Conservation (phyloP, 192 early-diverging fungal genomes). For the Radiomyces spectabilis region DNA sequence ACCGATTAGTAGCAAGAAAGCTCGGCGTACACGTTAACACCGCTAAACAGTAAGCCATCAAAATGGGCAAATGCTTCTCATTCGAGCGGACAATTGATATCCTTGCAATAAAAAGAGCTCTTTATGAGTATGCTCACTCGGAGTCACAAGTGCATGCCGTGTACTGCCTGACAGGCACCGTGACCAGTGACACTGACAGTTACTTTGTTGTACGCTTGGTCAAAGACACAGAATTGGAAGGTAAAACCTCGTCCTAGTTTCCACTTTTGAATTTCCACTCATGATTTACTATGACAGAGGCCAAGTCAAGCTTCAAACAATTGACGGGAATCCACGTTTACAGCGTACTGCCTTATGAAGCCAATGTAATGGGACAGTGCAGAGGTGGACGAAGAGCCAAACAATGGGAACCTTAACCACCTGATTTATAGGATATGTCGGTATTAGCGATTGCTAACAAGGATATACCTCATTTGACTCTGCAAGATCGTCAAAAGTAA, state of each 20-base stretch:
- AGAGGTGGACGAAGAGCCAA: not conserved
- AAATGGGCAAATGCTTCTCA: not conserved
- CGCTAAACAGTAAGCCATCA: conserved; percentile 1
- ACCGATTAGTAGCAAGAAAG: not conserved
- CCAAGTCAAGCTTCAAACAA: not conserved
- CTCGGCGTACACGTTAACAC: not conserved
- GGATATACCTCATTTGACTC: not conserved
- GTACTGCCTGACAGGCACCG: not conserved
- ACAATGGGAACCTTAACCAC: too few species aligned
- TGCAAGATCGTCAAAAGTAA: not conserved
- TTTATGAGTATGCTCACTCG: not conserved
- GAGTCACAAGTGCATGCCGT: not conserved
- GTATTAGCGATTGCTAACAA: not conserved
- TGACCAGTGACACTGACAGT: not conserved
- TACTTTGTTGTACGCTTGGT: not conserved
- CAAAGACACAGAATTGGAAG: not conserved
- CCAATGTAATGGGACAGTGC: not conserved
- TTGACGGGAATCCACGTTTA: not conserved
- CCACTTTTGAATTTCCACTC: not conserved
- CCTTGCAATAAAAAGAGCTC: not conserved
- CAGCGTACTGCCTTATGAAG: not conserved
- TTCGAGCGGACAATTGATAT: not conserved
- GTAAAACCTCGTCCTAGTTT: not conserved
- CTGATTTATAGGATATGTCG: not conserved
- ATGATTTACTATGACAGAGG: not conserved